These are phyloP conservation scores for Caloboletus firmus DNA, from an alignment of 1,284 basidiomycete genomes.

Conservation along the genomic window DNA sequence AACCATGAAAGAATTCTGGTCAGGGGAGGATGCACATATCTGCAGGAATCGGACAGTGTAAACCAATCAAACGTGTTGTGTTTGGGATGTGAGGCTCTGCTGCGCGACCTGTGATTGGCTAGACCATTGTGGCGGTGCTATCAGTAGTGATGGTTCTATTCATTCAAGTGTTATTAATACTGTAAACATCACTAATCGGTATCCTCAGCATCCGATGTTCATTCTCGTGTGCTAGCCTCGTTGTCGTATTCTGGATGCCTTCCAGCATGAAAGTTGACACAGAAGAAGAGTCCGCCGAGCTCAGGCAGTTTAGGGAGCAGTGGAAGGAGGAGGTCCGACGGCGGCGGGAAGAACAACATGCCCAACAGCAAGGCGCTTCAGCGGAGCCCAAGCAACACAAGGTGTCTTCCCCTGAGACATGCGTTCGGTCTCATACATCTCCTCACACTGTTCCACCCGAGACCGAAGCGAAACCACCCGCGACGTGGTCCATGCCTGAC, in stretches of 20 bases:
- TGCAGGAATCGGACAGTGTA: too few species aligned
- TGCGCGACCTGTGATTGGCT: too few species aligned
- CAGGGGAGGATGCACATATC: too few species aligned
- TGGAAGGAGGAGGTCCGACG: constrained; percentile 70
- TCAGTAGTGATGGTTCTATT: too few species aligned
- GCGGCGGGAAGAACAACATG: constrained; percentile 36
- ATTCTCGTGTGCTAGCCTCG: not conserved
- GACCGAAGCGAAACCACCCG: not conserved
- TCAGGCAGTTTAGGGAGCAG: constrained; percentile 68
- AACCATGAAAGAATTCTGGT: too few species aligned
- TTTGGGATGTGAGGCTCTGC: too few species aligned
- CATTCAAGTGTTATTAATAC: not conserved
- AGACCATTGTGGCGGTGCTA: too few species aligned
- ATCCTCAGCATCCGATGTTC: not conserved
- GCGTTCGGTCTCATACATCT: not conserved
- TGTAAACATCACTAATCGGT: not conserved
- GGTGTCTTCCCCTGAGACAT: not conserved
- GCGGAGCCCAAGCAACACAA: not conserved
- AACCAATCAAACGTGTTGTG: too few species aligned
- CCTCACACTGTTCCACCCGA: not conserved
- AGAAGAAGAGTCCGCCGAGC: constrained; percentile 46
- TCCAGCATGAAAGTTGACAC: not conserved
- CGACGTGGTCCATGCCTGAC: constrained; percentile 6
- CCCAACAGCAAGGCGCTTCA: constrained; percentile 2
- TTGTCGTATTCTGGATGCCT: constrained; percentile 1